phyloP scores from a whole-genome alignment of 306 rosid genomes.

The Gleditsia sinensis region DNA sequence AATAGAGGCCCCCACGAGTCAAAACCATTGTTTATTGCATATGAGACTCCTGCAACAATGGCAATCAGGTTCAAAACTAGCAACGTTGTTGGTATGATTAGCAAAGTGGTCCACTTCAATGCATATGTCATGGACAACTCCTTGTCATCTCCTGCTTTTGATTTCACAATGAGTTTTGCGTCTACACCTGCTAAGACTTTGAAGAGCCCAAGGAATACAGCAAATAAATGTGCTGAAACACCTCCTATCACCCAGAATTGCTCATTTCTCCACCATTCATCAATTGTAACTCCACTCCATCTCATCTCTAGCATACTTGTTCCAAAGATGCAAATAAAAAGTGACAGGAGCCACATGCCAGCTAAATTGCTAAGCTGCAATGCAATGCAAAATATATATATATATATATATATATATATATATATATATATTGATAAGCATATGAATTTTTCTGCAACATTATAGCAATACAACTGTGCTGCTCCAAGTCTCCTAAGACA shows the following conservation, averaged over 20 bases:
- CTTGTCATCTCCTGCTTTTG: constrained; percentile 42
- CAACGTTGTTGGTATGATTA: constrained; percentile 77
- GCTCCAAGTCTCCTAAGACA: background rate
- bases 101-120: constrained; percentile 63
- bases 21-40: constrained; percentile 62
- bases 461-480: background rate
- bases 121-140: constrained; percentile 37
- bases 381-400: background rate
- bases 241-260: constrained; percentile 84
- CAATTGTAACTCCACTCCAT: constrained; percentile 71
- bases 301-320: constrained; percentile 71
- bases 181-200: constrained; percentile 63
- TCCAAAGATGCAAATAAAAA: constrained; percentile 61
- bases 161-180: constrained; percentile 53
- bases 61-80: constrained; percentile 61
- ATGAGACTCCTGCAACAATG: constrained; percentile 62
- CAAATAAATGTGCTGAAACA: constrained; percentile 65
- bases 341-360: constrained; percentile 71
- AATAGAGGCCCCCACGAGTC: constrained; percentile 69
- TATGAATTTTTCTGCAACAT: background rate
- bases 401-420: no score
- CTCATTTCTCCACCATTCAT: constrained; percentile 86
- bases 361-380: constrained; percentile 55
- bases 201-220: constrained; percentile 61
- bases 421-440: background rate